Conservation (phyloP, 306 rosid species). For the Sechiopsis laciniata region DNA sequence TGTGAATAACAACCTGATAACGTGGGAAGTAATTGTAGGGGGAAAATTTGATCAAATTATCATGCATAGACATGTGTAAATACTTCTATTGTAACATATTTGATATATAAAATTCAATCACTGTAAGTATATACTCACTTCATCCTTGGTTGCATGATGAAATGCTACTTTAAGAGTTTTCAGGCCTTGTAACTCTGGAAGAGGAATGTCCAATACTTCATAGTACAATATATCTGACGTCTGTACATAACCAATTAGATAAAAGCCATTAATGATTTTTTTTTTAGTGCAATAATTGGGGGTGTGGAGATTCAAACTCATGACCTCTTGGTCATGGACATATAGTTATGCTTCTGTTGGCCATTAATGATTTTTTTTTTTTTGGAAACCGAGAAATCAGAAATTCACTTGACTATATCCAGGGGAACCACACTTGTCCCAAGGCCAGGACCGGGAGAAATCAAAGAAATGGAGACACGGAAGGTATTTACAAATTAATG, state of each 20-base stretch:
- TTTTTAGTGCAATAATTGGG: too few species aligned
- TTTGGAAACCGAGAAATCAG: too few species aligned
- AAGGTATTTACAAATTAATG: too few species aligned
- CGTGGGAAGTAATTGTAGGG: background rate
- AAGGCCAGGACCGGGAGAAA: too few species aligned
- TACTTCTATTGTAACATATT: background rate
- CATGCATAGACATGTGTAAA: background rate
- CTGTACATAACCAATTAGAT: constrained; percentile 33
- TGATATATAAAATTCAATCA: constrained; percentile 8
- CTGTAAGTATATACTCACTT: constrained; percentile 44
- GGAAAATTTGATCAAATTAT: background rate
- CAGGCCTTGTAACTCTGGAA: constrained; percentile 86
- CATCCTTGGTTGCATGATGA: constrained; percentile 80
- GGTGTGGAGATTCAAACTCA: too few species aligned
- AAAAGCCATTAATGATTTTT: background rate
- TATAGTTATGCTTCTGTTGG: too few species aligned
- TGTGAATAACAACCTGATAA: constrained; percentile 69
- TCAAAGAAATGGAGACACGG: too few species aligned
- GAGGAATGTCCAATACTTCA: constrained; percentile 87
- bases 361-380: too few species aligned
- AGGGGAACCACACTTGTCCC: too few species aligned
- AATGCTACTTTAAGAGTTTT: constrained; percentile 86
- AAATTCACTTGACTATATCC: too few species aligned
- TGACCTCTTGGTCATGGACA: too few species aligned
- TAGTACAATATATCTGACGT: constrained; percentile 77